Percentiles rank a stretch among this genome's conserved stretches.
phyloP scores from a whole-genome alignment of 306 rosid genomes.

The Lagenaria siceraria region DNA sequence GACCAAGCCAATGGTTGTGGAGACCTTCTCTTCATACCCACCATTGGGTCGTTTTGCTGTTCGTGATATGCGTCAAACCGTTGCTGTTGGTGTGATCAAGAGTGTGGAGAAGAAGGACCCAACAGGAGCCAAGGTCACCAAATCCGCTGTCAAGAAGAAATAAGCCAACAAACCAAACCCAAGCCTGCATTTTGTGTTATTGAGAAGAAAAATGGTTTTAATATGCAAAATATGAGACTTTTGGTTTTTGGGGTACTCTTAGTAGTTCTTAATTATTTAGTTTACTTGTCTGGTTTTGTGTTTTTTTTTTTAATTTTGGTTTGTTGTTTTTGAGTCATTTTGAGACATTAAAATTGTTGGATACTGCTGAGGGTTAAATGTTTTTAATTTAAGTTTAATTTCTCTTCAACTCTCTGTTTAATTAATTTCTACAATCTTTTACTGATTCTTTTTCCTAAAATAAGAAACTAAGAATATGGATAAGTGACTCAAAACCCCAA shows the following conservation, averaged over 20 bases:
- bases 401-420: not conserved
- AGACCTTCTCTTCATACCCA: slow-evolving; percentile 20
- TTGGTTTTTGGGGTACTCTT: not conserved
- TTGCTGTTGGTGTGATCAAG: slow-evolving; percentile 15
- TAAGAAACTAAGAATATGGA: too few species aligned
- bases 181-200: not conserved
- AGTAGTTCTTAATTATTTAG: not conserved
- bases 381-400: not conserved
- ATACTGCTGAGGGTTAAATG: not conserved
- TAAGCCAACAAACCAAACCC: not conserved
- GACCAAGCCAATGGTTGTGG: slow-evolving; percentile 20
- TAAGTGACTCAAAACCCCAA: not conserved
- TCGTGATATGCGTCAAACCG: slow-evolving; percentile 41
- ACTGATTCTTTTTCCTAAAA: too few species aligned
- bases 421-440: not conserved
- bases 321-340: not conserved
- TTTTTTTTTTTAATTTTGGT: not conserved
- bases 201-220: not conserved
- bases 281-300: not conserved
- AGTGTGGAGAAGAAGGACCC: slow-evolving; percentile 20
- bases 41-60: slow-evolving; percentile 49
- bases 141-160: slow-evolving; percentile 13
- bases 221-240: not conserved
- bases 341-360: not conserved
- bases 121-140: slow-evolving; percentile 12